These are phyloP conservation scores for Globisporangium heterothallicum DNA, from an alignment of 352 stramenopile genomes.

Conservation along the genomic window DNA sequence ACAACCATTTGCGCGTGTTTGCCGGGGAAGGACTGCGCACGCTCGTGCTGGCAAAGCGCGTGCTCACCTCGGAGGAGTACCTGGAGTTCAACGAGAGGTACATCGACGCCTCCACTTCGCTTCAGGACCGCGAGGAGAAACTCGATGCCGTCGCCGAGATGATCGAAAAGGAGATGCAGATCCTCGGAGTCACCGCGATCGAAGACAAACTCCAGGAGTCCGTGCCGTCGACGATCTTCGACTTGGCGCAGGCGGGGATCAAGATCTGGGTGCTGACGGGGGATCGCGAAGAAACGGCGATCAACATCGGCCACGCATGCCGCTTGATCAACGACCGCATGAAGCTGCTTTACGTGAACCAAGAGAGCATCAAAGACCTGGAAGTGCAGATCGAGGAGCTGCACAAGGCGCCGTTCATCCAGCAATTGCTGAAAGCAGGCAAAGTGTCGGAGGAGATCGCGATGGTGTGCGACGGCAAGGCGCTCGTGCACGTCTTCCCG, in stretches of 20 bases:
- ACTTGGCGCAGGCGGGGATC: constrained; percentile 91
- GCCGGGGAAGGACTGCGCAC: constrained; percentile 76
- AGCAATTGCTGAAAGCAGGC: constrained; percentile 30
- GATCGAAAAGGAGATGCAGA: constrained; percentile 64
- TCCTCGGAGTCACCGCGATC: constrained; percentile 93
- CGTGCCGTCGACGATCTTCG: constrained; percentile 91
- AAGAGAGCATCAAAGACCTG: constrained; percentile 33
- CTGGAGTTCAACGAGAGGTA: constrained; percentile 50
- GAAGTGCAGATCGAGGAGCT: constrained; percentile 45
- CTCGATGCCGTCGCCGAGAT: constrained; percentile 50
- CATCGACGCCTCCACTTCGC: constrained; percentile 37
- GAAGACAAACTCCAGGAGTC: constrained; percentile 95
- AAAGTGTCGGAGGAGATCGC: constrained; percentile 42
- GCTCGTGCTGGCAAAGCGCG: constrained; percentile 54
- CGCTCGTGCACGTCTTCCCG: constrained; percentile 61
- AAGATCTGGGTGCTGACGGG: constrained; percentile 98
- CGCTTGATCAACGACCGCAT: constrained; percentile 62
- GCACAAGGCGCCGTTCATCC: constrained; percentile 29
- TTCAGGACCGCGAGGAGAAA: constrained; percentile 44
- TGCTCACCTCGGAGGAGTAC: constrained; percentile 53
- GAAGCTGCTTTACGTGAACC: constrained; percentile 63
- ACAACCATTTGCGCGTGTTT: constrained; percentile 57
- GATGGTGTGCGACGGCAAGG: constrained; percentile 64
- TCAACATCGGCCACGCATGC: constrained; percentile 95
- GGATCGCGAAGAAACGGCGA: constrained; percentile 96